A percentile compares a stretch with the other conserved stretches of the same genome.
Evolutionary conservation across 2,329 filamentous ascomycete species (phyloP).

Genomic region (Fusarium domesticum): DNA sequence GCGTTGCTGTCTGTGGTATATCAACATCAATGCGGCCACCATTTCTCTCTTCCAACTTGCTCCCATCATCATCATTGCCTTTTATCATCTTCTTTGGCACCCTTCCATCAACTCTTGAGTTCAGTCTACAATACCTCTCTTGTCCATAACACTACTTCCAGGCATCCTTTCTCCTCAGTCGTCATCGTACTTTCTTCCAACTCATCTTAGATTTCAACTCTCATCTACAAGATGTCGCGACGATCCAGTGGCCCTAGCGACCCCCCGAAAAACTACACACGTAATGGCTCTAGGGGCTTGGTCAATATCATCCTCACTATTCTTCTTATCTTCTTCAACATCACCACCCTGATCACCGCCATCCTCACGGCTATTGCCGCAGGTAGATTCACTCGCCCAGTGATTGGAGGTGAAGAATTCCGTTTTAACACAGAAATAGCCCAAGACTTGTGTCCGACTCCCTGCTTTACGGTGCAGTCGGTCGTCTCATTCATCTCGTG

Average conservation of each 20-base stretch:
- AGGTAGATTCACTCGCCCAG: too few species aligned
- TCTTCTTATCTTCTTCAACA: slow-evolving; percentile 19
- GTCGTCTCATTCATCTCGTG: slow-evolving; percentile 15
- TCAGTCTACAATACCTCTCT: neutral
- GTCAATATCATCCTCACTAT: slow-evolving; percentile 11
- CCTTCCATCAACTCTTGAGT: neutral
- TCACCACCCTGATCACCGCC: slow-evolving; percentile 23
- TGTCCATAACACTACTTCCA: neutral
- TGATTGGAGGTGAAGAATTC: too few species aligned
- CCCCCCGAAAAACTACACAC: too few species aligned
- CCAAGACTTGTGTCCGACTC: too few species aligned
- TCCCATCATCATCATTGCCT: neutral
- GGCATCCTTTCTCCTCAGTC: neutral
- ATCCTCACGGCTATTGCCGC: slow-evolving; percentile 15
- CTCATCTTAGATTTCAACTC: neutral
- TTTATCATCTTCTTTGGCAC: neutral
- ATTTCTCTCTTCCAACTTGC: neutral
- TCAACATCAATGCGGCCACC: neutral
- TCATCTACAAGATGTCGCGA: too few species aligned
- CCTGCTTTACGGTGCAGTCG: too few species aligned
- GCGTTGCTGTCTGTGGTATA: neutral
- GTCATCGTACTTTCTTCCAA: neutral
- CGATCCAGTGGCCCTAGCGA: too few species aligned
- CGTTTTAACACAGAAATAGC: too few species aligned
- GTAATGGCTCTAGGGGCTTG: neutral